Conservation (phyloP, 345 rosid species). For the Alliaria petiolata region DNA sequence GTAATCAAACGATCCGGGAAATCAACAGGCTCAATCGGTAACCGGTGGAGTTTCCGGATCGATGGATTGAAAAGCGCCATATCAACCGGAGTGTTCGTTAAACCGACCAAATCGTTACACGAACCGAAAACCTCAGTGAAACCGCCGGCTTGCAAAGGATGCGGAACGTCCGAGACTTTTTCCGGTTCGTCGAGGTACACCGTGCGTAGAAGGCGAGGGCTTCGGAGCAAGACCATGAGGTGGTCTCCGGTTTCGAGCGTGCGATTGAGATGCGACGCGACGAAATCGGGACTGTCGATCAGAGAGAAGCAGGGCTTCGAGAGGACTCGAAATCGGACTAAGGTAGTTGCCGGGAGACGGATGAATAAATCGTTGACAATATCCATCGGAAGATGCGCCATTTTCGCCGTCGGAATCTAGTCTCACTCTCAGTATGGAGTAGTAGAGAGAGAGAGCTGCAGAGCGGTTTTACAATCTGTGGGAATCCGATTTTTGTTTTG, state of each 20-base stretch:
- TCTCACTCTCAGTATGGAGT: background rate
- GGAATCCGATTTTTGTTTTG: background rate
- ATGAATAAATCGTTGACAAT: conserved; percentile 33
- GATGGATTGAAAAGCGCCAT: conserved; percentile 44
- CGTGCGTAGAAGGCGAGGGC: conserved; percentile 26
- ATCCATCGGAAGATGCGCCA: conserved; percentile 40
- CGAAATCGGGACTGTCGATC: conserved; percentile 40
- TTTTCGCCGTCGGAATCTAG: background rate
- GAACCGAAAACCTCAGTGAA: conserved; percentile 43
- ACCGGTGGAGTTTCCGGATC: conserved; percentile 18
- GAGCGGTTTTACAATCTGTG: background rate
- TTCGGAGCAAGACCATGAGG: conserved; percentile 31
- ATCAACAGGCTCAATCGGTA: conserved; percentile 30
- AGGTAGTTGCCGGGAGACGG: conserved; percentile 35
- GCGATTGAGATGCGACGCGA: conserved; percentile 34
- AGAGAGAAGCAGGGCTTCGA: conserved; percentile 39
- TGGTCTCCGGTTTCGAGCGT: conserved; percentile 28
- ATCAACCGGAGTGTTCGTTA: conserved; percentile 37
- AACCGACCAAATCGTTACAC: conserved; percentile 41
- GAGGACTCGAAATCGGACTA: conserved; percentile 33
- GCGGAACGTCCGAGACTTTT: conserved; percentile 22
- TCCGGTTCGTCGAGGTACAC: conserved; percentile 29
- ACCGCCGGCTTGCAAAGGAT: conserved; percentile 36
- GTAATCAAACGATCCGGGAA: background rate
- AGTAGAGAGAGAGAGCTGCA: no score